Conservation (phyloP, 306 rosid species). For the Biancaea sappan region DNA sequence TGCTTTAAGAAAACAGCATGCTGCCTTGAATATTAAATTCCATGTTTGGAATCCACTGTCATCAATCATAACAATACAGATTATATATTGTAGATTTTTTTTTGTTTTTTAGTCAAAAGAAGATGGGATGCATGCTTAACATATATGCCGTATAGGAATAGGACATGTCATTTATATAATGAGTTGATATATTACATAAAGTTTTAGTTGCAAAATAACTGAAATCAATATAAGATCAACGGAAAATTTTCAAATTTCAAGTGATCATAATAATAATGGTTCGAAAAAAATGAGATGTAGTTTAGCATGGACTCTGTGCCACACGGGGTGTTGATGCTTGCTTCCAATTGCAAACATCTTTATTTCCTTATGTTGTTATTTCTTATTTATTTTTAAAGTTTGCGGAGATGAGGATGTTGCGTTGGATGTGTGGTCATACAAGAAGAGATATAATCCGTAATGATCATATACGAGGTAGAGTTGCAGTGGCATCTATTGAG, state of each 20-base stretch:
- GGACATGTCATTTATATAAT: conserved; percentile 1
- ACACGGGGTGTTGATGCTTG: background rate
- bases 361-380: conserved; percentile 17
- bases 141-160: background rate
- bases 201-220: background rate
- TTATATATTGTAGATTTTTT: background rate
- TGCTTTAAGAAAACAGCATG: too few species aligned
- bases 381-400: conserved; percentile 10
- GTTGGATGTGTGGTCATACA: too few species aligned
- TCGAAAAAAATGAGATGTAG: background rate
- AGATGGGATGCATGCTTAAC: conserved; percentile 10
- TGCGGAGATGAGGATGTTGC: too few species aligned
- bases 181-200: conserved; percentile 13
- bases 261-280: background rate
- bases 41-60: background rate
- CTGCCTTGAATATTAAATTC: too few species aligned
- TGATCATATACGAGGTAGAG: too few species aligned
- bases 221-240: conserved; percentile 6
- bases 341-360: background rate
- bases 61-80: background rate
- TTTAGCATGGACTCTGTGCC: background rate
- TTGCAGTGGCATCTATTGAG: too few species aligned
- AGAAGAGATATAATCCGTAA: too few species aligned
- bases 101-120: background rate
- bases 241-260: background rate